Base-by-base conservation (phyloP, 768 basidiomycete genomes). In the Boletus reticulatus region DNA sequence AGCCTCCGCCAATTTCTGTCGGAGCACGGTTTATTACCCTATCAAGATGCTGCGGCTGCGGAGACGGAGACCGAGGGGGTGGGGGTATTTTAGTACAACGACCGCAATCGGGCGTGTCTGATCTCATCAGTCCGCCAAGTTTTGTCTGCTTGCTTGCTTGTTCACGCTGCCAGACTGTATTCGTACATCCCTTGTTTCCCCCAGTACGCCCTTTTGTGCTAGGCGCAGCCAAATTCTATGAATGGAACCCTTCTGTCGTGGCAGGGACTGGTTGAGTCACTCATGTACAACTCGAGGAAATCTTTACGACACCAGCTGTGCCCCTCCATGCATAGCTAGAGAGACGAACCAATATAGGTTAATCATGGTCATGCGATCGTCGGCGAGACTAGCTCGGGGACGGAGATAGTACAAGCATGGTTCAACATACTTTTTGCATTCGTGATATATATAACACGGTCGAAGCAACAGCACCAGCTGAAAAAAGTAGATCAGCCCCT, bases 1-100 rank as follows among this genome's bases (percentile, higher is more conserved):
- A 51, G 29, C 24, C 62, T 82, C 16, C 60, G 66, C 58, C 59
- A 48, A 44, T 72, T 72, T 50, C 71, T 82, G 52, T 67, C 58
- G 24, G 50, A 54, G 42, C 19, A 55, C 14, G 44, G 56, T 6
- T 24, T 69, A 14, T 17, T 52, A 19, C 6, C 57, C 24, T 37
- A 47, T 6, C 56, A 24, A 16, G 45, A 46, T 10, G 16, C 36
- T 20, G 3, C 36, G 22, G 24, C 53, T 13, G 46, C 39, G 37
- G 48, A 20, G 27, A 46, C 43, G 34, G 51, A 19, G 32, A 31
- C 19, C 31, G 47, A 27, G 14, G 3, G n/a, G 29, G 36, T 34
- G 34, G 44, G 45, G 36, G 20, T 41, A 38, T 48, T 43, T 34
- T 17, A 22, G 54, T 42, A 36, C 14, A 4, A 8, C n/a, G 34